A percentile compares a stretch with the other conserved stretches of the same genome.
phyloP scores from a whole-genome alignment of 495 filamentous ascomycete genomes.

The Thermothielavioides terrestris region DNA sequence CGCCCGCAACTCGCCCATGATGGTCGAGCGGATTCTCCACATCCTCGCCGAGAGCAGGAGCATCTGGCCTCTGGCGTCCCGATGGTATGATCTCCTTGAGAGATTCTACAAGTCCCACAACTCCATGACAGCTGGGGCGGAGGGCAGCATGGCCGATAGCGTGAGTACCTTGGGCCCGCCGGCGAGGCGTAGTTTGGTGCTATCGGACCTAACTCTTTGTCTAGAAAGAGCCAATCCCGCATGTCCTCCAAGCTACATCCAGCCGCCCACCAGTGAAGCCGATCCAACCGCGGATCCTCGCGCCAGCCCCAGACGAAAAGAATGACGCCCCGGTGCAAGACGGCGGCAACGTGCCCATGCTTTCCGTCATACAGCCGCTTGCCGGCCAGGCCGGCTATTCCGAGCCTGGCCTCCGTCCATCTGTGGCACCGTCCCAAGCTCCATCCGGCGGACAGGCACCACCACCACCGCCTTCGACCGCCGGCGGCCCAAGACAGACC shows the following conservation, averaged over 20 bases:
- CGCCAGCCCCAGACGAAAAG: constrained; percentile 3
- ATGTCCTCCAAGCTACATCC: constrained; percentile 20
- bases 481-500: constrained; percentile 5
- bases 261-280: constrained; percentile 7
- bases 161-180: constrained; percentile 19
- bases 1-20: constrained; percentile 27
- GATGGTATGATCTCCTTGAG: constrained; percentile 37
- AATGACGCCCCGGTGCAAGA: constrained; percentile 3
- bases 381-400: background rate
- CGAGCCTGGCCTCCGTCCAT: constrained; percentile 17
- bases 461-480: background rate
- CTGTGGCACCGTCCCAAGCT: constrained; percentile 6
- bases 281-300: constrained; percentile 9
- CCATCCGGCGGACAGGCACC: too few relatives aligned
- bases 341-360: constrained; percentile 3
- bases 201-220: background rate
- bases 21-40: constrained; percentile 31
- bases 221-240: constrained; percentile 27
- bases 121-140: constrained; percentile 22
- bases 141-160: constrained; percentile 42
- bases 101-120: constrained; percentile 33
- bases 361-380: background rate
- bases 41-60: constrained; percentile 35
- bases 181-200: background rate
- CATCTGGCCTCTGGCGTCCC: constrained; percentile 38